These are phyloP conservation scores for Vitis labrusca DNA, from an alignment of 164 flowering plant genomes.

Conservation along the genomic window DNA sequence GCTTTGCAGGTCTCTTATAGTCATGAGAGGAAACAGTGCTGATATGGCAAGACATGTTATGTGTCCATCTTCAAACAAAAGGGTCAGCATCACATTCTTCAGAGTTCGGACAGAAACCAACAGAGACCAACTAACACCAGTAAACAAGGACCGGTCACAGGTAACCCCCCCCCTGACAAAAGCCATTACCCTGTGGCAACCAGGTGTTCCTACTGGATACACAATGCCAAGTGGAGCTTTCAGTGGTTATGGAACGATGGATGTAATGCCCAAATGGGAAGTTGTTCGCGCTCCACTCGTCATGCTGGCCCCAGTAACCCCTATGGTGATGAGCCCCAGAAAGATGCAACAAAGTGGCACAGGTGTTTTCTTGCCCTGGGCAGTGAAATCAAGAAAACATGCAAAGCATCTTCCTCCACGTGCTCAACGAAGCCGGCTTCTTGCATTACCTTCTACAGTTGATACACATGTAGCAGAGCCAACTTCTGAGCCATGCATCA, in stretches of 20 bases:
- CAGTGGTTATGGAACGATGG: conserved; percentile 35
- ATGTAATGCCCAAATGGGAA: conserved; percentile 68
- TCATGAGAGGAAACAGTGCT: conserved; percentile 90
- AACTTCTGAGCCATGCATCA: conserved; percentile 31
- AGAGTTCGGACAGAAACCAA: conserved; percentile 50
- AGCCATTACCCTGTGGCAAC: conserved; percentile 72
- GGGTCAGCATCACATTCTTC: conserved; percentile 81
- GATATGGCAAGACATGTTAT: conserved; percentile 84
- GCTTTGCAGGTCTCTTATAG: conserved; percentile 72
- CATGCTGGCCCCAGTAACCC: conserved; percentile 62
- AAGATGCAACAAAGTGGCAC: conserved; percentile 62
- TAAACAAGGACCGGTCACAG: conserved; percentile 11
- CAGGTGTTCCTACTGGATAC: conserved; percentile 39
- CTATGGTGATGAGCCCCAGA: conserved; percentile 49
- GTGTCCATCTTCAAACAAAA: conserved; percentile 68
- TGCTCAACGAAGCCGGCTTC: conserved; percentile 63
- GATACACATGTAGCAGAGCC: conserved; percentile 38
- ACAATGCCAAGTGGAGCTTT: conserved; percentile 35
- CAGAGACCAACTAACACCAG: conserved; percentile 35
- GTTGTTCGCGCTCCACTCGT: conserved; percentile 58
- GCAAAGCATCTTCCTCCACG: conserved; percentile 84
- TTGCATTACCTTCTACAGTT: conserved; percentile 43
- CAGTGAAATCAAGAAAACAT: conserved; percentile 47
- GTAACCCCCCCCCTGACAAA: conserved; percentile 31
- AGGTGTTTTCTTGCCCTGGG: conserved; percentile 92